These are phyloP conservation scores for Penicillium silybi DNA, from an alignment of 495 filamentous ascomycete species.

Conservation along the genomic window DNA sequence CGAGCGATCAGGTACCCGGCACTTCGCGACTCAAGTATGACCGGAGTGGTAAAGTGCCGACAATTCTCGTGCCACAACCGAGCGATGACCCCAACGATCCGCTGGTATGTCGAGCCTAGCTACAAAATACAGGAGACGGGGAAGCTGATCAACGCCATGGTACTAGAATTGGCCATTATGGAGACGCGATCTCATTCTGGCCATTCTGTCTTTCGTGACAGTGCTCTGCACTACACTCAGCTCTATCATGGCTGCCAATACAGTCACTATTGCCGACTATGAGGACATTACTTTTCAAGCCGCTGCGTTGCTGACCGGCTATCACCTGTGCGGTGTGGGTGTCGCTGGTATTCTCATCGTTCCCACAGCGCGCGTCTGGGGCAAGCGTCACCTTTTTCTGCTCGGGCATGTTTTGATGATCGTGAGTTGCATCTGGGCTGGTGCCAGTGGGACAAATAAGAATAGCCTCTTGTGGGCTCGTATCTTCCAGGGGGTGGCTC, in stretches of 20 bases:
- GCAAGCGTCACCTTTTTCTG: conserved; percentile 83
- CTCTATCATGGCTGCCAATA: conserved; percentile 85
- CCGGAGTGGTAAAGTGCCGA: conserved; percentile 57
- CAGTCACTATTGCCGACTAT: conserved; percentile 61
- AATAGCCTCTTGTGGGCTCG: conserved; percentile 69
- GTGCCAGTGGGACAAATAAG: conserved; percentile 62
- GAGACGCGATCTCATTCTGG: conserved; percentile 77
- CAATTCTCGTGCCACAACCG: conserved; percentile 76
- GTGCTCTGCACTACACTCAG: conserved; percentile 77
- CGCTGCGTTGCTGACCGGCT: conserved; percentile 81
- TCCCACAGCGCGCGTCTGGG: conserved; percentile 84
- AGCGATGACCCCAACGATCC: conserved; percentile 80
- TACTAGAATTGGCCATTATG: conserved; percentile 83
- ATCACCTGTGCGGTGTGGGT: conserved; percentile 79
- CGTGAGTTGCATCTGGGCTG: conserved; percentile 71
- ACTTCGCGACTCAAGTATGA: conserved; percentile 65
- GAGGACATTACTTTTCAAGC: conserved; percentile 60
- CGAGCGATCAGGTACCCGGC: conserved; percentile 31
- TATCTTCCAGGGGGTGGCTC: conserved; percentile 69
- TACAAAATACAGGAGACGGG: not conserved
- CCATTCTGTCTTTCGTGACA: conserved; percentile 70
- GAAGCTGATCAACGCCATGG: not conserved
- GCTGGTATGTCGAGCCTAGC: conserved; percentile 40
- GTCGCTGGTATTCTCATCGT: conserved; percentile 79
- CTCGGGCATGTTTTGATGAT: conserved; percentile 73